Evolutionary conservation across 371 early-diverging fungal species (phyloP), one percentile per base, ranked within the genome.

Genomic region (Blastocladiella emersonii): DNA sequence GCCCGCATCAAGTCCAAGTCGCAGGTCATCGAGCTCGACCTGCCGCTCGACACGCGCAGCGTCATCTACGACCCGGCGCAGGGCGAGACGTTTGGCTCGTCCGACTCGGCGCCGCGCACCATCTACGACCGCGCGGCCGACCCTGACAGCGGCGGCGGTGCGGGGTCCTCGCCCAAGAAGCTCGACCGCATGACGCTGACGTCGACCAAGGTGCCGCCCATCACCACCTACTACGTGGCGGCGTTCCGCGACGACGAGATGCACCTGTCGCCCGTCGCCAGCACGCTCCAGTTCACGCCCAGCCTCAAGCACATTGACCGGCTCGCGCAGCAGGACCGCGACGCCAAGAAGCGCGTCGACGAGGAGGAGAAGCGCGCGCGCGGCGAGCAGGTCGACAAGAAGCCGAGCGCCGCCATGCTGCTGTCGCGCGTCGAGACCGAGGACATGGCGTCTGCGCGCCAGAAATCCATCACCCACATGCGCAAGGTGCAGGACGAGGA

Each of bases 281-380:
- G 85, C 44, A 73, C 83, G 0, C 77, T 90, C 17, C 93, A 93
- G 68, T 74, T 94, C 64, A 83, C 91, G 10, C 91, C 91, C 3
- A 86, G 85, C 36, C 83, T 94, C 56, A 84, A 81, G 64, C 92
- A 93, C 68, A 74, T 92, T 41, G 95, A 94, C 66, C 85, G 88
- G 70, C 87, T 92, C 70, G 84, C 83, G 34, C 91, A 91, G 57
- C 92, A 91, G 68, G 79, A 81, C 64, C 85, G 81, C 61, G 85
- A 83, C 23, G 87, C 89, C 4, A 84, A 73, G 63, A 78, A 78
- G 62, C 72, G 86, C 67, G 76, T 81, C 68, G 83, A 85, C 49
- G 84, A 86, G 56, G 90, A 86, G 35, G 79, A 74, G 32, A 79
- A 81, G 67, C 81, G 81, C 45, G 69, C 76, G 34, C 68, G 69